Evolutionary conservation across 495 filamentous ascomycete genomes (phyloP).

Genomic region (Talaromyces adpressus): DNA sequence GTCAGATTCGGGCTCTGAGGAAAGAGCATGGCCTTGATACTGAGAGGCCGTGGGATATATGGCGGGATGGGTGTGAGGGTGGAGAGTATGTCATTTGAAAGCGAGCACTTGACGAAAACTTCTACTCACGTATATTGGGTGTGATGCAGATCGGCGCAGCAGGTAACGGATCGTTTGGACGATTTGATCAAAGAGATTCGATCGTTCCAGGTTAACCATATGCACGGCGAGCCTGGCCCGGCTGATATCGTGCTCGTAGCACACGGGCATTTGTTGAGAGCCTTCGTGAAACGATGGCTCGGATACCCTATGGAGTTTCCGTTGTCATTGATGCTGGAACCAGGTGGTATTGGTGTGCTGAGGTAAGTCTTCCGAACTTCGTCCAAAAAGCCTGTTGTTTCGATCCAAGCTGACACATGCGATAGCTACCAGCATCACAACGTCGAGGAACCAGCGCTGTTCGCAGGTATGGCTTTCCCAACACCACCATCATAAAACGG

Average conservation of each 20-base stretch:
- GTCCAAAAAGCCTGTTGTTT: not conserved
- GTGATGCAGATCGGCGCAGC: slow-evolving; percentile 33
- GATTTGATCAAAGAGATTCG: slow-evolving; percentile 60
- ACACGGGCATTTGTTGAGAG: slow-evolving; percentile 72
- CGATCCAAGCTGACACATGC: not conserved
- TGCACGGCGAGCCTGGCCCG: slow-evolving; percentile 38
- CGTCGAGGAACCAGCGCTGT: slow-evolving; percentile 27
- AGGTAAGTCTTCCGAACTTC: slow-evolving; percentile 30
- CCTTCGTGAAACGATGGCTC: slow-evolving; percentile 75
- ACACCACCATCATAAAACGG: not conserved
- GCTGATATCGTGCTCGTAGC: slow-evolving; percentile 55
- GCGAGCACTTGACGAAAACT: not conserved
- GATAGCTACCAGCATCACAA: slow-evolving; percentile 26
- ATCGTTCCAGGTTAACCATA: slow-evolving; percentile 36
- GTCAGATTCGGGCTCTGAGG: slow-evolving; percentile 55
- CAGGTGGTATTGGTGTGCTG: slow-evolving; percentile 67
- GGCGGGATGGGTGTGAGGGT: slow-evolving; percentile 69
- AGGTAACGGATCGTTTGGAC: slow-evolving; percentile 61
- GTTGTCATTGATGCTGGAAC: slow-evolving; percentile 63
- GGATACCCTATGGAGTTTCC: slow-evolving; percentile 55
- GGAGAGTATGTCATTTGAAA: slow-evolving; percentile 29
- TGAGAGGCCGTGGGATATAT: slow-evolving; percentile 65
- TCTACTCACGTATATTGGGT: not conserved
- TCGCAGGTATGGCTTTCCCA: slow-evolving; percentile 29
- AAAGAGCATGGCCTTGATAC: slow-evolving; percentile 51